These are phyloP conservation scores for Eucalyptus urophylla DNA, from an alignment of 345 rosid species.

Conservation along the genomic window DNA sequence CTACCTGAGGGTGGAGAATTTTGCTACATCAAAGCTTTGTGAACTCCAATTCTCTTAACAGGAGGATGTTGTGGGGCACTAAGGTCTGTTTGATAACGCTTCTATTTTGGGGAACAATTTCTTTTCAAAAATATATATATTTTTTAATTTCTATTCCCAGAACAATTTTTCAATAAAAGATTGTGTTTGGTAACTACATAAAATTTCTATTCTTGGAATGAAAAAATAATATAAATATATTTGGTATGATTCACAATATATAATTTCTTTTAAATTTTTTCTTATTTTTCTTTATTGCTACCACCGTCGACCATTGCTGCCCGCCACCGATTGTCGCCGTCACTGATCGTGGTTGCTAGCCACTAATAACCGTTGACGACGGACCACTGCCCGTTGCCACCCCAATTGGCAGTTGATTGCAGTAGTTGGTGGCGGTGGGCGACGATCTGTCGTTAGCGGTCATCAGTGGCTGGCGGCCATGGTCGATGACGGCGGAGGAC, in stretches of 20 bases:
- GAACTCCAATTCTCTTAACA: neutral
- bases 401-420: too few species aligned
- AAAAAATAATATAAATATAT: too few species aligned
- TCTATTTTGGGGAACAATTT: fast-evolving
- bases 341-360: fast-evolving
- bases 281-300: too few species aligned
- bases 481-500: fast-evolving
- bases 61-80: neutral
- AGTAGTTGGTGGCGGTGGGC: too few species aligned
- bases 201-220: too few species aligned
- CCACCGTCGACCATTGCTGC: fast-evolving
- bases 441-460: fast-evolving
- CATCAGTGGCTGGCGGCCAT: too few species aligned
- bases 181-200: fast-evolving
- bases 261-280: too few species aligned
- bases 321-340: too few species aligned
- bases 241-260: too few species aligned
- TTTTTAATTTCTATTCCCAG: fast-evolving
- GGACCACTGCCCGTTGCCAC: fast-evolving
- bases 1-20: neutral
- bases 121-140: too few species aligned
- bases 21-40: neutral
- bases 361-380: fast-evolving
- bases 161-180: too few species aligned
- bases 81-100: fast-evolving